A percentile compares a stretch with the other conserved stretches of the same genome.
phyloP scores from a whole-genome alignment of 805 yeast species.

The Ogataea wickerhamii region DNA sequence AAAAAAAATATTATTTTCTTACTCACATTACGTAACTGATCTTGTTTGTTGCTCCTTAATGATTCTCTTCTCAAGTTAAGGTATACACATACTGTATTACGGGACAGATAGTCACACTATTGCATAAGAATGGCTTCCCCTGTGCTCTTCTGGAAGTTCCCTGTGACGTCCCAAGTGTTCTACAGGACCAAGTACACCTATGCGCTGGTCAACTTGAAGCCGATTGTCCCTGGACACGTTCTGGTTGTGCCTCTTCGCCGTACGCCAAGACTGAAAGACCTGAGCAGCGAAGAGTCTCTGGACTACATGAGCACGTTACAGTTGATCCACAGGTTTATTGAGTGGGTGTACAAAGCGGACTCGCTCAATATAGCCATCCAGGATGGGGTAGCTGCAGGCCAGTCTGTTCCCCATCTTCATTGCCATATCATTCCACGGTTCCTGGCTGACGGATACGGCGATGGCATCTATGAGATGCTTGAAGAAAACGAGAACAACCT shows the following conservation, averaged over 20 bases:
- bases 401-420: constrained; percentile 92
- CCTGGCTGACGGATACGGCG: constrained; percentile 56
- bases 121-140: constrained; percentile 13
- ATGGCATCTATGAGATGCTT: constrained; percentile 65
- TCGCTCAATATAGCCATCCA: constrained; percentile 88
- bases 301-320: constrained; percentile 82
- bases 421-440: constrained; percentile 90
- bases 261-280: constrained; percentile 63
- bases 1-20: too few species aligned
- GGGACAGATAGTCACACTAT: too few species aligned
- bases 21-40: too few species aligned
- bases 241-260: constrained; percentile 78
- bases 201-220: constrained; percentile 89
- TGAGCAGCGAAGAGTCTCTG: constrained; percentile 63
- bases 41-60: too few species aligned
- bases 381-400: constrained; percentile 96
- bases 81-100: too few species aligned
- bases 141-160: constrained; percentile 48
- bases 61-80: too few species aligned
- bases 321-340: constrained; percentile 63
- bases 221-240: constrained; percentile 92
- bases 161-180: constrained; percentile 54
- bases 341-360: constrained; percentile 68
- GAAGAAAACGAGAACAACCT: constrained; percentile 53
- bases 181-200: constrained; percentile 62